Base-by-base conservation (phyloP, 1,284 basidiomycete species). In the Pisolithus thermaeus region DNA sequence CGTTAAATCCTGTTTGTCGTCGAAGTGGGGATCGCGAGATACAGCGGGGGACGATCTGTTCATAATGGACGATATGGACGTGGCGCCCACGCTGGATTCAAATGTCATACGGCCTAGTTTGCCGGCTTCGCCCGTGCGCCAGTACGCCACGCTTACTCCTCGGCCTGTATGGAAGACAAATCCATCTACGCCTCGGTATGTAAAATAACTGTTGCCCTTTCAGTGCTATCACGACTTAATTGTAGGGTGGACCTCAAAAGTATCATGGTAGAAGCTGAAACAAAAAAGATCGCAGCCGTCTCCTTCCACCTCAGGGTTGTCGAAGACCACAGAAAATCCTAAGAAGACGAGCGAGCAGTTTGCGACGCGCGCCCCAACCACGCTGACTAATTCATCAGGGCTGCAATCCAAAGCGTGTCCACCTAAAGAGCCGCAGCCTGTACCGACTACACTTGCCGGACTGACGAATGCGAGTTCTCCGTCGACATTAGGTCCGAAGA, bases 251-350 rank as follows among this genome's bases (percentile, higher is more conserved):
- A 96, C 62, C 83, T 97, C 75, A 85, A 89, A 58, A 74, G 81
- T 20, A 84, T 97, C 55, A 92, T 97, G 81, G 90, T 88, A 0
- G 90, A 92, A 64, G 81, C 83, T 1, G 80, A 81, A 40, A 70
- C 53, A 25, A 59, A 61, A 27, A 67, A 65, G 52, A 55, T 46
- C 20, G 47, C 51, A 2, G n/a, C 37, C 22, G n/a, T 43, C 44
- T 41, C 35, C 52, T 23, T 28, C 46, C 14, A 16, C 16, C 18
- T 6, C 12, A 36, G 51, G 37, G 35, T 4, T 35, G 12, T 32
- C 45, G 23, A 47, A 43, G 43, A 20, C 32, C n/a, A 27, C 51
- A 7, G 32, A 38, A 25, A 47, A 27, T 54, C 41, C 18, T 43
- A 23, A 1, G 59, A 55, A 9, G 40, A 28, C 47, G 0, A 50